Evolutionary conservation across 1,284 basidiomycete genomes (phyloP), one percentile per base, ranked within the genome.

Genomic region (Chondrostereum purpureum): DNA sequence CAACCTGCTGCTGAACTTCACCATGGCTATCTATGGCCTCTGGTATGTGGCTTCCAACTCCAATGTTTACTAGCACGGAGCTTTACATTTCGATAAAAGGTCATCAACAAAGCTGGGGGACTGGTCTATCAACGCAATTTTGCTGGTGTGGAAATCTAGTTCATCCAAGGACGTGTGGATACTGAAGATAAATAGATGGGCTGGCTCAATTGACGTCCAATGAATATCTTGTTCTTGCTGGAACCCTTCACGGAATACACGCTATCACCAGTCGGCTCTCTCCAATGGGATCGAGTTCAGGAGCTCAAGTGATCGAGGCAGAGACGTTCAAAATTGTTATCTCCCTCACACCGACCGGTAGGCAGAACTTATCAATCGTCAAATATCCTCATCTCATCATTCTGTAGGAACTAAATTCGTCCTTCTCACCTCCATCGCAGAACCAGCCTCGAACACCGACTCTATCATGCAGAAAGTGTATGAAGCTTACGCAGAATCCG

Each of bases 71-170:
- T 36, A n/a, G 43, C 36, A n/a, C 23, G 45, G 16, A 39, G 46
- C 37, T 46, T 31, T 48, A 48, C n/a, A n/a, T n/a, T n/a, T n/a
- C n/a, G n/a, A n/a, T 11, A 47, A 18, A 48, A 89, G 93, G 88
- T 98, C 50, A 97, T 99, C 62, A 99, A 98, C 70, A 99, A 99
- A 71, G 96, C 96, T 13, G 95, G 95, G 19, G 96, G 95, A 13
- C 78, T 99, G 34, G 88, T 98, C 48, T 99, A 94, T 67, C 89
- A 94, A 57, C 79, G 90, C 49, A 91, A 85, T 58, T 94, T 95
- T 61, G 80, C 85, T 66, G 88, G 92, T 88, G 51, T 48, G 72
- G 65, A 36, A 20, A 44, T 33, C 14, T 33, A 23, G 4, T 38
- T 42, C 13, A 14, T 22, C 27, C 37, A 48, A 11, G 39, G 19